Evolutionary conservation across 805 yeast species (phyloP).

Genomic region (Saccharomycopsis sp.): DNA sequence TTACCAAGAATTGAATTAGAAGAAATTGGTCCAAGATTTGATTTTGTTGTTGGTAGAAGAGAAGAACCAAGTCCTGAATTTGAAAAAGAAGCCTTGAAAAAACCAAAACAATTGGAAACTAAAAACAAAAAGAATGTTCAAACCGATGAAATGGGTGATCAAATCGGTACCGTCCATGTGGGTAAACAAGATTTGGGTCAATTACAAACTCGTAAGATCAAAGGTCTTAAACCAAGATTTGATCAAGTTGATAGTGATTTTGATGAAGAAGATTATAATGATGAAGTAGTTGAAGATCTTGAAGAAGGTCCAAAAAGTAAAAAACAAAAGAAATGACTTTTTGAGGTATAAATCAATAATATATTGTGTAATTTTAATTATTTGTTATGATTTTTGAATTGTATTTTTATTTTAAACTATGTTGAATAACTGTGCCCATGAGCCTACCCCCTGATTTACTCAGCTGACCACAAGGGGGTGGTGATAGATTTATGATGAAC

Average conservation of each 20-base stretch:
- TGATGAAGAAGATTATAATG: constrained; percentile 20
- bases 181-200: constrained; percentile 88
- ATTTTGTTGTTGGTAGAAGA: constrained; percentile 83
- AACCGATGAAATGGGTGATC: constrained; percentile 87
- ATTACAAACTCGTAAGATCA: constrained; percentile 96
- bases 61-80: constrained; percentile 75
- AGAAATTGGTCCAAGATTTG: constrained; percentile 93
- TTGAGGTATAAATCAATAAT: too few species aligned
- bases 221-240: constrained; percentile 82
- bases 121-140: constrained; percentile 83
- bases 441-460: too few species aligned
- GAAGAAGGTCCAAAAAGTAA: not conserved
- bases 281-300: constrained; percentile 4
- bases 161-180: constrained; percentile 91
- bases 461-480: too few species aligned
- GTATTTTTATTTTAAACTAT: too few species aligned
- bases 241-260: constrained; percentile 57
- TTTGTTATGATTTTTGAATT: too few species aligned
- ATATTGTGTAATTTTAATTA: not conserved
- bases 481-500: too few species aligned
- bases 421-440: too few species aligned
- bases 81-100: constrained; percentile 79
- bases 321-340: constrained; percentile 1
- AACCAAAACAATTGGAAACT: constrained; percentile 72
- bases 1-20: constrained; percentile 90